Evolutionary conservation across 306 rosid species (phyloP), one percentile per base, ranked within the genome.

Genomic region (Morella rubra): DNA sequence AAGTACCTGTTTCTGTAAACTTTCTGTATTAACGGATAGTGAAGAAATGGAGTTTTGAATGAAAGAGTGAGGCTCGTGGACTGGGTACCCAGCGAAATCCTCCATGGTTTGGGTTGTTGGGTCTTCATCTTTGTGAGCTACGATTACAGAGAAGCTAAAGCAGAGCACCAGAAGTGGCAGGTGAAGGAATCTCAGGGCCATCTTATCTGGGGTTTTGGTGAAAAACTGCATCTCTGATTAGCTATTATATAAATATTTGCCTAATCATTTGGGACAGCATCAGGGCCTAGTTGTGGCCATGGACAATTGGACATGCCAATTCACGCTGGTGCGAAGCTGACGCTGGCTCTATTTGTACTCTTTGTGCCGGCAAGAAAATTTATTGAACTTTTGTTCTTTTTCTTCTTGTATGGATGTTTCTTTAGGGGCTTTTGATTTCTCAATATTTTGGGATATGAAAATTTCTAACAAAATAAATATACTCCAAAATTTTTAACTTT

Each of bases 91-190:
- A 7, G 97, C 87, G 79, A 94, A 94, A 67, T 86, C 89, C 61
- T 91, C 98, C 93, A 90, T 90, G 76, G 98, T 91, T 87, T 70
- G 80, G 85, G 83, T 84, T 19, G 89, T 74, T 78, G 96, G 87
- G 88, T 91, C 91, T 45, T 81, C 91, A 80, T 87, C 72, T 71
- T 67, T 77, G 1, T 86, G 83, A 70, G 89, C 65, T n/a, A 80
- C 62, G 76, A 81, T 69, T 77, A 89, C 14, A 58, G 84, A 74
- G 51, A 77, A 80, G 53, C 73, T 81, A 71, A 84, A 13, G 61
- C 83, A 76, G 69, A 85, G 46, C 66, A 86, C 27, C 3, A 79
- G 76, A 32, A 82, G 40, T 0, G 76, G 78, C 16, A 75, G 72
- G 72, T 18, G 80, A 32, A 44, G 27, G 80, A 83, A 49, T 22